phyloP scores from a whole-genome alignment of 106 monocot genomes.

The Agapanthus africanus region DNA sequence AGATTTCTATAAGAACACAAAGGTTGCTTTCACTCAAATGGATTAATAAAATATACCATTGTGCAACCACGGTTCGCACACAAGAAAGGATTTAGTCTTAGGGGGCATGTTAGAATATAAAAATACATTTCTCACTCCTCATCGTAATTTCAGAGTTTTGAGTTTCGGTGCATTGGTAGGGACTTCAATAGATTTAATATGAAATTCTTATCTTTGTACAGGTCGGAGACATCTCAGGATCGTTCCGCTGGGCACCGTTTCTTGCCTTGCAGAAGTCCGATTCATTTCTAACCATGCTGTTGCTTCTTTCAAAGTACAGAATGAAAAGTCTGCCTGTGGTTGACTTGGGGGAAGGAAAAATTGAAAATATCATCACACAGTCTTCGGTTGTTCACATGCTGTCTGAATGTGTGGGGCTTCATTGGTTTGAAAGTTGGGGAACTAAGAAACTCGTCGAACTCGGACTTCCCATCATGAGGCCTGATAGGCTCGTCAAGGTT shows the following conservation, averaged over 20 bases:
- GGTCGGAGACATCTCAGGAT: slow-evolving; percentile 86
- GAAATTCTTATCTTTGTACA: slow-evolving; percentile 24
- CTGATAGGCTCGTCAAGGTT: slow-evolving; percentile 70
- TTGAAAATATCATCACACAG: slow-evolving; percentile 90
- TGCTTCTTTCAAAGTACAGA: slow-evolving; percentile 87
- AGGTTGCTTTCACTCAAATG: slow-evolving; percentile 46
- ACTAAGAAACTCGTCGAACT: slow-evolving; percentile 66
- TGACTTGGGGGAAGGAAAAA: slow-evolving; percentile 76
- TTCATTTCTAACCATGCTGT: slow-evolving; percentile 84
- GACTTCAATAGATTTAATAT: too few relatives aligned
- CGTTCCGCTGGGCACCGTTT: slow-evolving; percentile 97
- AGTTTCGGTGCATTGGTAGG: too few relatives aligned
- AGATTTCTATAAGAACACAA: slow-evolving; percentile 81
- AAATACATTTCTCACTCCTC: too few relatives aligned
- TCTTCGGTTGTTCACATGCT: slow-evolving; percentile 93
- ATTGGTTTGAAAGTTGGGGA: slow-evolving; percentile 95
- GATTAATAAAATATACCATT: too few relatives aligned
- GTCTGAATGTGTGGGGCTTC: slow-evolving; percentile 86
- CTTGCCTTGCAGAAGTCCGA: slow-evolving; percentile 88
- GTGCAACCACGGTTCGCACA: too few relatives aligned
- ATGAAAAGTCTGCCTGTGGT: slow-evolving; percentile 97
- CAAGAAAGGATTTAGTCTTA: too few relatives aligned
- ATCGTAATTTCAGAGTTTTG: too few relatives aligned
- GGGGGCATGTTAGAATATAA: too few relatives aligned
- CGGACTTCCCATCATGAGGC: slow-evolving; percentile 71